Evolutionary conservation across 1,284 basidiomycete genomes (phyloP).

Genomic region (Leccinum cinnamomeum): DNA sequence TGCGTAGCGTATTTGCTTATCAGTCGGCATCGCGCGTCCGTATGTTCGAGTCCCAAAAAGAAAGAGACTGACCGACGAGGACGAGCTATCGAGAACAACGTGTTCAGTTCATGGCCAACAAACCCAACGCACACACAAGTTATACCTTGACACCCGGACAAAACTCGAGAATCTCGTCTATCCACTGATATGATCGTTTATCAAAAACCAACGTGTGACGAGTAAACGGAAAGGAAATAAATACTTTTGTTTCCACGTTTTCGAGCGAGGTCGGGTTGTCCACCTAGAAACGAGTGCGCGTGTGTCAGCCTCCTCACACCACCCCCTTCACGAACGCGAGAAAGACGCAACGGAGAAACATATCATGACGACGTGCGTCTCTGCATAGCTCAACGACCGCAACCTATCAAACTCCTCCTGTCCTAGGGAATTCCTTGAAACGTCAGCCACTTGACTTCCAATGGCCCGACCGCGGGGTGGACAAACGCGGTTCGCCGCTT

Average conservation of each 20-base stretch:
- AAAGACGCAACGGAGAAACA: constrained; percentile 78
- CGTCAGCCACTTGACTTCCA: constrained; percentile 22
- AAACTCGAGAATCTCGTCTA: constrained; percentile 85
- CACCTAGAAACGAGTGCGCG: constrained; percentile 49
- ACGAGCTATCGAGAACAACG: constrained; percentile 55
- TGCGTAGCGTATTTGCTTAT: constrained; percentile 32
- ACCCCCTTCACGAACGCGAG: neutral
- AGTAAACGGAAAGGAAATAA: neutral
- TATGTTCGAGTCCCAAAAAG: neutral
- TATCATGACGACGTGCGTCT: constrained; percentile 93
- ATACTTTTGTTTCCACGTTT: constrained; percentile 89
- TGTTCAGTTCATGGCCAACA: constrained; percentile 11
- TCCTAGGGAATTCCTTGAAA: constrained; percentile 49
- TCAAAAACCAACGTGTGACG: neutral
- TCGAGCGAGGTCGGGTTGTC: constrained; percentile 90
- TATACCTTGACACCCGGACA: constrained; percentile 90
- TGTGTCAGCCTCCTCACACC: neutral
- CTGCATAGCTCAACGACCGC: constrained; percentile 88
- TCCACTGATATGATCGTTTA: constrained; percentile 56
- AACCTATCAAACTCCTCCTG: constrained; percentile 96
- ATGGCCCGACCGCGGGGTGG: neutral
- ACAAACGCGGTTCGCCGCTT: constrained; percentile 28
- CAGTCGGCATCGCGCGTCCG: constrained; percentile 11
- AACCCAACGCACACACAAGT: neutral
- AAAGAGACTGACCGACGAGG: constrained; percentile 70